Conservation (phyloP, 148 eudicot species). For the Talinum fruticosum region DNA sequence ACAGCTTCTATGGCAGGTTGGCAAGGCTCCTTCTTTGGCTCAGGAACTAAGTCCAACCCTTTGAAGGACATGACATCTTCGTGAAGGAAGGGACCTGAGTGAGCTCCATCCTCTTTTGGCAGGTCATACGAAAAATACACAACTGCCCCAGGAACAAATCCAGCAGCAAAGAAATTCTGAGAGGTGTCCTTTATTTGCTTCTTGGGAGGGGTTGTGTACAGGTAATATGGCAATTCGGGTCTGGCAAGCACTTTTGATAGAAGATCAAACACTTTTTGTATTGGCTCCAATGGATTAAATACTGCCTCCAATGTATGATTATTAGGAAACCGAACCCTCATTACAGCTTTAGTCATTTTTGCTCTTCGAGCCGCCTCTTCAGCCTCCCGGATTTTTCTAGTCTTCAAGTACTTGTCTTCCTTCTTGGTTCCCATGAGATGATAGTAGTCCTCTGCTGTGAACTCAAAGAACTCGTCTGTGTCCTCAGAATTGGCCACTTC, state of each 20-base stretch:
- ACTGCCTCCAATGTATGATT: slow-evolving; percentile 65
- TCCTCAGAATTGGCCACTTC: slow-evolving; percentile 51
- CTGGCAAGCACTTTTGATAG: slow-evolving; percentile 55
- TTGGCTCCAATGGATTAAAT: slow-evolving; percentile 79
- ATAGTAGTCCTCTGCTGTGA: slow-evolving; percentile 73
- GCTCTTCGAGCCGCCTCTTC: slow-evolving; percentile 75
- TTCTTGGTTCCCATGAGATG: slow-evolving; percentile 55
- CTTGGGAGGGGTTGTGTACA: slow-evolving; percentile 91
- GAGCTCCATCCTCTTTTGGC: background rate
- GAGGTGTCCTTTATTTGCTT: slow-evolving; percentile 62
- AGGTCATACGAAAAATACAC: slow-evolving; percentile 61
- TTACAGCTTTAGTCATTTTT: slow-evolving; percentile 59
- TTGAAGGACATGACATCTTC: background rate
- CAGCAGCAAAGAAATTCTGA: slow-evolving; percentile 81
- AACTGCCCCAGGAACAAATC: slow-evolving; percentile 91
- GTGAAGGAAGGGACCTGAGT: background rate
- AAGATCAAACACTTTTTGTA: slow-evolving; percentile 67
- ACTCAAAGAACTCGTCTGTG: slow-evolving; percentile 70
- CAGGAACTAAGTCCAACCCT: background rate
- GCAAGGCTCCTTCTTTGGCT: background rate
- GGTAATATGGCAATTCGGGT: slow-evolving; percentile 73
- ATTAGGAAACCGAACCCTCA: slow-evolving; percentile 81
- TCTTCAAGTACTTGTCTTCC: slow-evolving; percentile 78
- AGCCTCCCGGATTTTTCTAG: slow-evolving; percentile 74
- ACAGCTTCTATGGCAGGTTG: background rate